Evolutionary conservation across 2,329 filamentous ascomycete species (phyloP).

Genomic region (Eutypella sp.): DNA sequence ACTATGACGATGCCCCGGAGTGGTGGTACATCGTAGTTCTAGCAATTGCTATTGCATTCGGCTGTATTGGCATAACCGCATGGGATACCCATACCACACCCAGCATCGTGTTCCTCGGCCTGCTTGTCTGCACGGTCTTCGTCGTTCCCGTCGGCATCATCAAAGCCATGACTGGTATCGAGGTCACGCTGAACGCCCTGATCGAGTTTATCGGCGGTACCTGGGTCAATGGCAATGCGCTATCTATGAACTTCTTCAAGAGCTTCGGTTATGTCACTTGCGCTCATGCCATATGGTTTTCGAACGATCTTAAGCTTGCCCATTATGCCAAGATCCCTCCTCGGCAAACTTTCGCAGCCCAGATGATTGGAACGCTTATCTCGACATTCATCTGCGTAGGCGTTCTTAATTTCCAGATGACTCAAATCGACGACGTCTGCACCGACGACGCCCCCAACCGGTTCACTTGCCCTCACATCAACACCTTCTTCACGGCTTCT

Average conservation of each 20-base stretch:
- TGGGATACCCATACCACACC: constrained; percentile 48
- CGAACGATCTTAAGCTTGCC: constrained; percentile 40
- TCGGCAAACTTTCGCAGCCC: constrained; percentile 52
- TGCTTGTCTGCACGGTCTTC: constrained; percentile 45
- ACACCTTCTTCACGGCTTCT: constrained; percentile 51
- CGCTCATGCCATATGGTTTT: constrained; percentile 22
- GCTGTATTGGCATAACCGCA: constrained; percentile 40
- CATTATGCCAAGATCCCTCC: constrained; percentile 59
- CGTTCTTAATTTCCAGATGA: constrained; percentile 34
- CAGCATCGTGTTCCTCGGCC: constrained; percentile 46
- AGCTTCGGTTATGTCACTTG: constrained; percentile 42
- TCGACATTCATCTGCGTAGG: constrained; percentile 47
- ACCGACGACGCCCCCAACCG: constrained; percentile 41
- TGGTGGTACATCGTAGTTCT: constrained; percentile 49
- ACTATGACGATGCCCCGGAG: constrained; percentile 40
- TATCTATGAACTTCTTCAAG: constrained; percentile 53
- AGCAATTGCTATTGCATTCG: constrained; percentile 38
- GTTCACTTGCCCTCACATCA: constrained; percentile 47
- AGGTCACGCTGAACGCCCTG: constrained; percentile 48
- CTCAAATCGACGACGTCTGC: constrained; percentile 44
- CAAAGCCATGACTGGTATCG: constrained; percentile 48
- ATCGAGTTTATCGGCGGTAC: constrained; percentile 51
- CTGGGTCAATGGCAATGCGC: constrained; percentile 43
- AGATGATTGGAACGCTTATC: constrained; percentile 53
- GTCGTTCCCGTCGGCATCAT: constrained; percentile 49